A percentile compares a stretch with the other conserved stretches of the same genome.
Evolutionary conservation across 1,139 yeast species (phyloP).

Genomic region (Pichia sp.): DNA sequence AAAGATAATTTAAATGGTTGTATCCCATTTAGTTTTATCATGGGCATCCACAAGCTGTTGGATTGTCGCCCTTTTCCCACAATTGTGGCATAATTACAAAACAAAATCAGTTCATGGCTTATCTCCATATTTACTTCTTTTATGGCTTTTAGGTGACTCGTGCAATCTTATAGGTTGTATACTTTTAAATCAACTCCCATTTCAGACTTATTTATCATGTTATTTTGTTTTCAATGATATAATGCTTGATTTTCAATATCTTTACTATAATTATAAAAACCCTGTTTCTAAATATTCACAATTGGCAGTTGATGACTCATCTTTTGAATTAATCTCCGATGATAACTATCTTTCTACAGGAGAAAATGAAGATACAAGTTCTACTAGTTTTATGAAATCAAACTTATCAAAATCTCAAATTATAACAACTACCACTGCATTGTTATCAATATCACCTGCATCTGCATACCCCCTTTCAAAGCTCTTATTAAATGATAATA

Average conservation of each 20-base stretch:
- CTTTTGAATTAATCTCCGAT: conserved; percentile 1
- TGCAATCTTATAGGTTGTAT: conserved; percentile 72
- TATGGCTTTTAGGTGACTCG: conserved; percentile 84
- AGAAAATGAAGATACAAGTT: background rate
- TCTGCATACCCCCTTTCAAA: conserved; percentile 2
- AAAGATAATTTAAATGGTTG: too few species aligned
- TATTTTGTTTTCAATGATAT: conserved; percentile 72
- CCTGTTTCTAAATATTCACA: background rate
- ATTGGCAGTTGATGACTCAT: background rate
- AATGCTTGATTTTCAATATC: conserved; percentile 65
- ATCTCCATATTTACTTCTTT: conserved; percentile 60
- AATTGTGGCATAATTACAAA: conserved; percentile 64
- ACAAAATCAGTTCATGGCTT: conserved; percentile 79
- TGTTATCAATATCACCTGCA: conserved; percentile 1
- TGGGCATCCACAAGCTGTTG: conserved; percentile 53
- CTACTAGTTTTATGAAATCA: background rate
- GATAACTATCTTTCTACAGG: background rate
- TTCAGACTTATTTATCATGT: conserved; percentile 67
- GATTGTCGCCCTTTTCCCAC: conserved; percentile 84
- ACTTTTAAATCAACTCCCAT: conserved; percentile 65
- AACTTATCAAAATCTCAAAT: background rate
- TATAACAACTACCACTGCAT: conserved; percentile 8
- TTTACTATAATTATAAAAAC: conserved; percentile 46
- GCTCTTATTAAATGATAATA: background rate
- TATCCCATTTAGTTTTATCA: too few species aligned